These are phyloP conservation scores for Mucor racemosus DNA, from an alignment of 371 early-diverging fungal species.

Conservation along the genomic window DNA sequence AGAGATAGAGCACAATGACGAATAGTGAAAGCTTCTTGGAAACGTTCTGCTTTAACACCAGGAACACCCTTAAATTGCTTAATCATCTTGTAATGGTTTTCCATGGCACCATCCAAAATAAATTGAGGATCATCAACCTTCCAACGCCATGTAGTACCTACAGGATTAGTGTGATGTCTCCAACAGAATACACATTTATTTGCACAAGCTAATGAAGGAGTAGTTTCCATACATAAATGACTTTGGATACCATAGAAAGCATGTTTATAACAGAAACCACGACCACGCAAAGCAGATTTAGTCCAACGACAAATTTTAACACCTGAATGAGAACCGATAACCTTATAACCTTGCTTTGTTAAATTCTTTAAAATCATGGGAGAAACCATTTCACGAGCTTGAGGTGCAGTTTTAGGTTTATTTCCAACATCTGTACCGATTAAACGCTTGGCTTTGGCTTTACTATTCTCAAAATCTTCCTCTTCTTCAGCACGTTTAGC, in stretches of 20 bases:
- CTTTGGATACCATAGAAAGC: slow-evolving; percentile 73
- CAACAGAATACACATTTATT: slow-evolving; percentile 87
- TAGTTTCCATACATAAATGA: slow-evolving; percentile 75
- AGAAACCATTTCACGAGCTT: slow-evolving; percentile 77
- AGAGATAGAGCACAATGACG: slow-evolving; percentile 77
- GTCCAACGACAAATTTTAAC: slow-evolving; percentile 89
- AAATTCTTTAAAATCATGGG: slow-evolving; percentile 74
- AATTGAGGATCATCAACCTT: slow-evolving; percentile 76
- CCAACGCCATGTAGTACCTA: slow-evolving; percentile 80
- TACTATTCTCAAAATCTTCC: slow-evolving; percentile 51
- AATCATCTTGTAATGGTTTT: slow-evolving; percentile 80
- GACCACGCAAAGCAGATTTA: slow-evolving; percentile 75
- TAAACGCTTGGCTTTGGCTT: slow-evolving; percentile 55
- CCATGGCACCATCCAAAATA: slow-evolving; percentile 77
- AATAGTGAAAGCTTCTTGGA: slow-evolving; percentile 74
- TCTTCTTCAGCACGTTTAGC: slow-evolving; percentile 63
- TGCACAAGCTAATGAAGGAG: slow-evolving; percentile 78
- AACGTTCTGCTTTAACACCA: slow-evolving; percentile 76
- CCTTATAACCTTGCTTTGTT: slow-evolving; percentile 83
- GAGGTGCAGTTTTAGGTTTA: slow-evolving; percentile 28
- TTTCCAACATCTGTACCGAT: slow-evolving; percentile 30
- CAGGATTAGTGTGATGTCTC: slow-evolving; percentile 85
- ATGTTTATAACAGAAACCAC: slow-evolving; percentile 85
- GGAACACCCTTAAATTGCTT: slow-evolving; percentile 83
- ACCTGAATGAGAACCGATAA: slow-evolving; percentile 79